A percentile compares a stretch with the other conserved stretches of the same genome.
These are phyloP conservation scores for Elongisporangium undulatum DNA, from an alignment of 352 stramenopile species.

Conservation along the genomic window DNA sequence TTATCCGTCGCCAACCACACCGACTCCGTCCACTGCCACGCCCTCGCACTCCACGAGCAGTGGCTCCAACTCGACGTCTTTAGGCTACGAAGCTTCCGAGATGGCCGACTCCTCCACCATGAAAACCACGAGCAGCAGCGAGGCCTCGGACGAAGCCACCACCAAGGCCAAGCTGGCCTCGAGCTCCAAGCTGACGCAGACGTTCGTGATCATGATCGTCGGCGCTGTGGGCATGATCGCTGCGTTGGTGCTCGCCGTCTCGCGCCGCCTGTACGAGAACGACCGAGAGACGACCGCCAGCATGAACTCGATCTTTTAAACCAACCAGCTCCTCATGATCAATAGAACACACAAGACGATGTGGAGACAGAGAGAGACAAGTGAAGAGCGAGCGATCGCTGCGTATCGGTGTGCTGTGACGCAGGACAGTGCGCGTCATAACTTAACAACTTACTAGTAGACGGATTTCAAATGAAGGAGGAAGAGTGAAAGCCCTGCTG, in stretches of 20 bases:
- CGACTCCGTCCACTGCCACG: background rate
- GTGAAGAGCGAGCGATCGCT: slow-evolving; percentile 12
- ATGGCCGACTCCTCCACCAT: slow-evolving; percentile 1
- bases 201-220: slow-evolving; percentile 54
- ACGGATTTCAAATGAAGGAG: background rate
- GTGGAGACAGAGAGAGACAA: slow-evolving; percentile 10
- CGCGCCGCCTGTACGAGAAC: slow-evolving; percentile 48
- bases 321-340: background rate
- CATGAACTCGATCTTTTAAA: slow-evolving; percentile 13
- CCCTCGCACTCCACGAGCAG: background rate
- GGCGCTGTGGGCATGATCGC: slow-evolving; percentile 51
- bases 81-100: background rate
- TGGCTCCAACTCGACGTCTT: background rate
- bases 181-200: slow-evolving; percentile 30
- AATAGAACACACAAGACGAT: background rate
- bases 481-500: background rate
- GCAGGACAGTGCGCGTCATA: slow-evolving; percentile 1
- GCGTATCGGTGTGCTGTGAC: slow-evolving; percentile 13
- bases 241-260: slow-evolving; percentile 41
- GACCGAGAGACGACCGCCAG: slow-evolving; percentile 27
- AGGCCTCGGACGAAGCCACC: slow-evolving; percentile 5
- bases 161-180: slow-evolving; percentile 5
- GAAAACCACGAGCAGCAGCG: background rate
- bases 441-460: slow-evolving; percentile 5
- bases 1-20: background rate